Percentiles rank a stretch among this genome's conserved stretches.
phyloP scores from a whole-genome alignment of 2,329 filamentous ascomycete genomes.

The Penicillium capsulatum region DNA sequence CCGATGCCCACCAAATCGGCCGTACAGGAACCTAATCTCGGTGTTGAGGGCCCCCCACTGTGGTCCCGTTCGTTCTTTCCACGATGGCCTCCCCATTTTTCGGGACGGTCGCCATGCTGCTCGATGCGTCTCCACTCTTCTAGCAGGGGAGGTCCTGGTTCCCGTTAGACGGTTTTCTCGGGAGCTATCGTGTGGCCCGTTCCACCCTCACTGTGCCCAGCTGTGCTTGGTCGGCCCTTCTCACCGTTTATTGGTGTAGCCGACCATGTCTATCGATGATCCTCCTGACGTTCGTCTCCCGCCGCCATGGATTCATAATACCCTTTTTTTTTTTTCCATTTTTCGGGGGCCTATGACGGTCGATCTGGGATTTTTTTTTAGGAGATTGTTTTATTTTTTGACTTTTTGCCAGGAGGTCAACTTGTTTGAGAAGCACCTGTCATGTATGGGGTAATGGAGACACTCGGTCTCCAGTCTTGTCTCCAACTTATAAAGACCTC shows the following conservation, averaged over 20 bases:
- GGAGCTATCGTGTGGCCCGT: conserved; percentile 19
- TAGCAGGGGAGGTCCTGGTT: neutral
- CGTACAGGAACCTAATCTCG: conserved; percentile 21
- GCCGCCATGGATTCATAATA: conserved; percentile 16
- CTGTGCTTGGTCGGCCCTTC: conserved; percentile 23
- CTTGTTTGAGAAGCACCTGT: neutral
- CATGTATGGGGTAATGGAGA: conserved; percentile 2
- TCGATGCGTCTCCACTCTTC: neutral
- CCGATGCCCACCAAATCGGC: conserved; percentile 12
- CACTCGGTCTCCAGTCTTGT: conserved; percentile 1
- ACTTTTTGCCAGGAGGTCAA: too few relatives aligned
- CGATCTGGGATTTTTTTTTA: neutral
- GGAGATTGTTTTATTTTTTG: conserved; percentile 5
- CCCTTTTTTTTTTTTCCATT: conserved; percentile 5
- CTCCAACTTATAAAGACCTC: conserved; percentile 11
- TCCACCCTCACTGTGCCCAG: conserved; percentile 28
- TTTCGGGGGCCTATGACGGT: neutral
- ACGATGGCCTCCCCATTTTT: conserved; percentile 5
- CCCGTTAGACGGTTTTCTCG: conserved; percentile 22
- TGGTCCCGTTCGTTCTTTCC: conserved; percentile 1
- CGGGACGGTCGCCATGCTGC: conserved; percentile 1
- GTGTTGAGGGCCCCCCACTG: conserved; percentile 5
- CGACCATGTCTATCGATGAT: conserved; percentile 28
- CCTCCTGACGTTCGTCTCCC: conserved; percentile 21
- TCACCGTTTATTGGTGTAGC: conserved; percentile 30